These are phyloP conservation scores for Penicillium argentinense DNA, from an alignment of 495 filamentous ascomycete species.

Conservation along the genomic window DNA sequence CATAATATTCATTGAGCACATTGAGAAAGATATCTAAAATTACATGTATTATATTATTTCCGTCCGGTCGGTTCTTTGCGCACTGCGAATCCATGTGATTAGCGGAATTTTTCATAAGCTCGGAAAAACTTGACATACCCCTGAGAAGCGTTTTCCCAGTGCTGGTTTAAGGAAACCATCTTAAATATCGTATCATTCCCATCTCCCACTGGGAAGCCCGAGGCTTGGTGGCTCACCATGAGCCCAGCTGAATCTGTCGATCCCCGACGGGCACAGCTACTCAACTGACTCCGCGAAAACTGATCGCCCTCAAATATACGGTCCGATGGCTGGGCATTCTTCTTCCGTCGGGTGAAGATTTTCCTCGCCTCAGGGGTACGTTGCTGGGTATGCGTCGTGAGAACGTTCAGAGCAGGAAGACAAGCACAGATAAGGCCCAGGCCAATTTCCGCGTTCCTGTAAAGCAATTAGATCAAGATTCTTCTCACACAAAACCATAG, in stretches of 20 bases:
- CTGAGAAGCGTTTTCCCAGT: not conserved
- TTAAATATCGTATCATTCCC: not conserved
- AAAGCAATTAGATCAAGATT: not conserved
- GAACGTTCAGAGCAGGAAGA: constrained; percentile 4
- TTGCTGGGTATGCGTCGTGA: not conserved
- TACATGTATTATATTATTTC: constrained; percentile 1
- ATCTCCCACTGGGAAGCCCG: not conserved
- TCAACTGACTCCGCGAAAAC: constrained; percentile 1
- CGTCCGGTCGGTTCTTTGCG: not conserved
- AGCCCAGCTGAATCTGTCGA: not conserved
- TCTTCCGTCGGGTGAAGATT: not conserved
- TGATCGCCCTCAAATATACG: constrained; percentile 4
- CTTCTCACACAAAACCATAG: not conserved
- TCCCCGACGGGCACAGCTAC: not conserved
- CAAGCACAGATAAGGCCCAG: constrained; percentile 7
- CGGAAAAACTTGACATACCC: no score
- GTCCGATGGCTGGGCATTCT: not conserved
- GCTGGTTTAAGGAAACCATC: constrained; percentile 1
- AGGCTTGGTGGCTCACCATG: not conserved
- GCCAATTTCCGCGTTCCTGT: constrained; percentile 6
- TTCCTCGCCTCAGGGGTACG: not conserved
- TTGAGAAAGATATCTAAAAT: not conserved
- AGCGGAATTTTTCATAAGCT: no score
- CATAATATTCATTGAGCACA: no score
- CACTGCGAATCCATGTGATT: no score